These are phyloP conservation scores for Arthroderma sp. DNA, from an alignment of 2,329 filamentous ascomycete species.

Conservation along the genomic window DNA sequence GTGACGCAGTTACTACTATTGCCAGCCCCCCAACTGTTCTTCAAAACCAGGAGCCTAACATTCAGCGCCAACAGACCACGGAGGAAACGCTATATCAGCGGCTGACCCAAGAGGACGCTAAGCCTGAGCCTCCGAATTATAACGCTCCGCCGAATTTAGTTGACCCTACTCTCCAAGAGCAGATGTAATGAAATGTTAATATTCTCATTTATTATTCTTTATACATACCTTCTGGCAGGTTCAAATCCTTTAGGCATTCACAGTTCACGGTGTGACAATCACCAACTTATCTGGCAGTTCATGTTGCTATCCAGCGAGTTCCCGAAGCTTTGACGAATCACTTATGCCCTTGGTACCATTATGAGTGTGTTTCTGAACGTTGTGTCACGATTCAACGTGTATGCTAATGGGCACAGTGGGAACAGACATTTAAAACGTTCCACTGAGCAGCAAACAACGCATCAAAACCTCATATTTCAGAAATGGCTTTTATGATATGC, in stretches of 20 bases:
- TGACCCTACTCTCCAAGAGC: conserved; percentile 24
- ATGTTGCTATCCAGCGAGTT: too few relatives aligned
- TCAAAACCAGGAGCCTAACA: not conserved
- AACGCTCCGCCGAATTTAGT: conserved; percentile 21
- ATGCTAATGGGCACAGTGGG: too few relatives aligned
- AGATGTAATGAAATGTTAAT: not conserved
- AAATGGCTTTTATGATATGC: too few relatives aligned
- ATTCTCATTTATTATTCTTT: not conserved
- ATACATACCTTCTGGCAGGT: not conserved
- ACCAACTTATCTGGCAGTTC: too few relatives aligned
- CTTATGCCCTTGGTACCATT: too few relatives aligned
- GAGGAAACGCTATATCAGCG: conserved; percentile 33
- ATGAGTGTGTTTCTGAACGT: too few relatives aligned
- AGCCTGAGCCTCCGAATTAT: conserved; percentile 24
- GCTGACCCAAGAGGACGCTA: conserved; percentile 27
- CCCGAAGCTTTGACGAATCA: too few relatives aligned
- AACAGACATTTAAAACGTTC: too few relatives aligned
- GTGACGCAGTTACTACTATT: conserved; percentile 3
- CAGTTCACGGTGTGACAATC: too few relatives aligned
- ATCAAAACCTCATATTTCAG: too few relatives aligned
- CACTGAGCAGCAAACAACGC: too few relatives aligned
- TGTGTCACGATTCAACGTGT: too few relatives aligned
- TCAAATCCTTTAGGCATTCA: not conserved
- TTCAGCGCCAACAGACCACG: conserved; percentile 11
- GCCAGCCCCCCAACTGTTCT: conserved; percentile 11